Evolutionary conservation across 352 stramenopile species (phyloP).

Genomic region (Thraustotheca clavata): DNA sequence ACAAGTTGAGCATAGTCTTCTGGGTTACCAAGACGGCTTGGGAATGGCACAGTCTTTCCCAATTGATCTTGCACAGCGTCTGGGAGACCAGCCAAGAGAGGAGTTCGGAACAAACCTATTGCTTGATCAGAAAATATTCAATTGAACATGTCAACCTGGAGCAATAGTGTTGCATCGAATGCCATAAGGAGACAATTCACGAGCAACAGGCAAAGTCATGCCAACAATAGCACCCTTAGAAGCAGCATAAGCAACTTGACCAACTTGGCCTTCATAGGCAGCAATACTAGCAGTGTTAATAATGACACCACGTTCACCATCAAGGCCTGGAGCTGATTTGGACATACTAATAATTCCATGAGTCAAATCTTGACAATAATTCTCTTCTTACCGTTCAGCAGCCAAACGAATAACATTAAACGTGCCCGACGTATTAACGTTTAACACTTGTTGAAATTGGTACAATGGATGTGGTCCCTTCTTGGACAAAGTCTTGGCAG

Average conservation of each 20-base stretch:
- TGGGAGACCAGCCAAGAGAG: slow-evolving; percentile 91
- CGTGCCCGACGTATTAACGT: slow-evolving; percentile 94
- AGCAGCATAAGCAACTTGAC: slow-evolving; percentile 95
- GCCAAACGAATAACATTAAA: slow-evolving; percentile 97
- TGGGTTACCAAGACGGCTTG: slow-evolving; percentile 89
- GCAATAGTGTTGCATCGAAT: slow-evolving; percentile 97
- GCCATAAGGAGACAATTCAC: slow-evolving; percentile 88
- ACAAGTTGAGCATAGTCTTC: slow-evolving; percentile 95
- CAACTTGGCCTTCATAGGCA: slow-evolving; percentile 96
- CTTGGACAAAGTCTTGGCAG: slow-evolving; percentile 90
- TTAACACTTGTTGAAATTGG: slow-evolving; percentile 92
- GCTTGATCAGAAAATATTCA: not conserved
- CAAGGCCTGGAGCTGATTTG: slow-evolving; percentile 48
- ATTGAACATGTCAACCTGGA: slow-evolving; percentile 32
- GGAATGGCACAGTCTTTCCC: slow-evolving; percentile 92
- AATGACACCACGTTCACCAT: slow-evolving; percentile 92
- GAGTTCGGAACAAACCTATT: slow-evolving; percentile 92
- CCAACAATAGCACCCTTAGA: slow-evolving; percentile 94
- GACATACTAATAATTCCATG: slow-evolving; percentile 60
- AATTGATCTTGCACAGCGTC: slow-evolving; percentile 92
- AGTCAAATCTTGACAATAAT: not conserved
- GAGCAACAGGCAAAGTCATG: slow-evolving; percentile 95
- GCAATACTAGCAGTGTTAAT: slow-evolving; percentile 98
- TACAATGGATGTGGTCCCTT: slow-evolving; percentile 87
- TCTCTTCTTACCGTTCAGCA: slow-evolving; percentile 70